A percentile compares a stretch with the other conserved stretches of the same genome.
These are phyloP conservation scores for Fragaria iinumae DNA, from an alignment of 306 rosid genomes.

Conservation along the genomic window DNA sequence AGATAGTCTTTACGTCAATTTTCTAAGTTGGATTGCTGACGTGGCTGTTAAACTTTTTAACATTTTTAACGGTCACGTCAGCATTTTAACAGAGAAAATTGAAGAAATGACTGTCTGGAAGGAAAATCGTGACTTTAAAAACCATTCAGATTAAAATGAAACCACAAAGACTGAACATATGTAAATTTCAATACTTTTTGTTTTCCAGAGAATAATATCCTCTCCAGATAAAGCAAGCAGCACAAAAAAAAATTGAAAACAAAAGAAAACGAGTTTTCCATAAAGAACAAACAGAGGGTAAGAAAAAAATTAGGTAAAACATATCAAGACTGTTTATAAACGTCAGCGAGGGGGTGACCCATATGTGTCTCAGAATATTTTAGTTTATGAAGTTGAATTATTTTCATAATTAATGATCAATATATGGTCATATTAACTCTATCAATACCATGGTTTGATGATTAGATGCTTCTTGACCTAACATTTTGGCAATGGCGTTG, in stretches of 20 bases:
- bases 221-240: neutral
- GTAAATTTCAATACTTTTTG: too few species aligned
- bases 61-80: too few species aligned
- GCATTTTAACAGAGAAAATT: too few species aligned
- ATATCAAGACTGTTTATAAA: neutral
- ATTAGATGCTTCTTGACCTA: neutral
- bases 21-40: too few species aligned
- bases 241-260: neutral
- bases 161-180: too few species aligned
- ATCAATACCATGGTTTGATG: neutral
- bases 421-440: too few species aligned
- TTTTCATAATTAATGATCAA: neutral
- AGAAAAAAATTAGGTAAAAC: neutral
- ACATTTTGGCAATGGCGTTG: neutral
- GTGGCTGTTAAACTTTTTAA: too few species aligned
- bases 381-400: neutral
- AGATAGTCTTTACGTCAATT: too few species aligned
- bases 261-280: neutral
- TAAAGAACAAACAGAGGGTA: neutral
- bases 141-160: too few species aligned
- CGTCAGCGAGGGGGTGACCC: neutral
- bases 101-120: too few species aligned
- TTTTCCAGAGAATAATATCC: neutral
- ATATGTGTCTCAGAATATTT: neutral
- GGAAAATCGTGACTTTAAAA: too few species aligned